Conservation (phyloP, 2,329 filamentous ascomycete species). For the Aspergillus fijiensis region DNA sequence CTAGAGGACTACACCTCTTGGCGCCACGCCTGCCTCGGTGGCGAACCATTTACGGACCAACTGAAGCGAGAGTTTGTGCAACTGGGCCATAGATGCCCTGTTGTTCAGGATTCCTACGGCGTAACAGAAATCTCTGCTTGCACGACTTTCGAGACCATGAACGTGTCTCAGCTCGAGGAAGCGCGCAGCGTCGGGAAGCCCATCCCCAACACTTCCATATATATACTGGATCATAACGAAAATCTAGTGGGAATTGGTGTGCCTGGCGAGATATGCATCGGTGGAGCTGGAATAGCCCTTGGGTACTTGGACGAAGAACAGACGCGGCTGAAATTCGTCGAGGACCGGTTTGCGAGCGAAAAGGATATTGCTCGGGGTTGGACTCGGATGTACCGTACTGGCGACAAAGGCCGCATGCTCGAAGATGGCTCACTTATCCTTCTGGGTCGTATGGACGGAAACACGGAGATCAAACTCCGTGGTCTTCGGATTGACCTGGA, state of each 20-base stretch:
- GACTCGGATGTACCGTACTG: slow-evolving; percentile 26
- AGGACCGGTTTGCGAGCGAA: background rate
- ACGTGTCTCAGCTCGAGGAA: background rate
- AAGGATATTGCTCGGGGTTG: slow-evolving; percentile 17
- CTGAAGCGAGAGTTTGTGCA: slow-evolving; percentile 6
- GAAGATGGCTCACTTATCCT: slow-evolving; percentile 27
- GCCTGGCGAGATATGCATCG: slow-evolving; percentile 10
- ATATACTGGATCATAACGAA: background rate
- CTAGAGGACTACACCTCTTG: background rate
- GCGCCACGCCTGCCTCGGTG: slow-evolving; percentile 2
- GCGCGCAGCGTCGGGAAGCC: slow-evolving; percentile 1
- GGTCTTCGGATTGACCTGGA: slow-evolving; percentile 45
- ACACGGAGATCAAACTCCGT: slow-evolving; percentile 25
- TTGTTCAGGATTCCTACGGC: slow-evolving; percentile 1
- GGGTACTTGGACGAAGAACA: slow-evolving; percentile 6
- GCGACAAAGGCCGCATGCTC: slow-evolving; percentile 26
- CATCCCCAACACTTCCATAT: slow-evolving; percentile 1
- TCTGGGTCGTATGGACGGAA: slow-evolving; percentile 23
- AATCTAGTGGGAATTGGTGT: background rate
- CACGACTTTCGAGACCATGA: slow-evolving; percentile 1
- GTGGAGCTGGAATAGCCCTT: slow-evolving; percentile 7
- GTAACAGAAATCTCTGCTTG: slow-evolving; percentile 1
- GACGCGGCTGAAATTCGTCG: slow-evolving; percentile 7
- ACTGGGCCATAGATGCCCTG: background rate
- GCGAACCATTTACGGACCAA: slow-evolving; percentile 4